Base-by-base conservation (phyloP, 768 basidiomycete genomes). In the Pulveroboletus sp. region DNA sequence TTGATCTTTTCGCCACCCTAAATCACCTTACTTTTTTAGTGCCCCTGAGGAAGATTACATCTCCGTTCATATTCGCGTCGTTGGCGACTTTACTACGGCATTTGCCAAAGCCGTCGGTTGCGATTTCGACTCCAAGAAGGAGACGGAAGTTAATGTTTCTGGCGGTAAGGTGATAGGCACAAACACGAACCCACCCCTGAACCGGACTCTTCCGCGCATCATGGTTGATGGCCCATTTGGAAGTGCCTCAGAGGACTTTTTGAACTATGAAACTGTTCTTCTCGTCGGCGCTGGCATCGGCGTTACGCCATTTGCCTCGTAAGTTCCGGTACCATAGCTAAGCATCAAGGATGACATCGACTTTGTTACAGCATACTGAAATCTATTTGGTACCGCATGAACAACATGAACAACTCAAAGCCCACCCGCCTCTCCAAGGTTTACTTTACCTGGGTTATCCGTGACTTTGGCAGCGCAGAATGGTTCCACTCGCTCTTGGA, bases 151-250 rank as follows among this genome's bases (percentile, higher is more conserved):
- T 4, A 61, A 65, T 16, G 68, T 67, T 9, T 57, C 64, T 23
- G 81, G 80, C 7, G 81, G 83, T 39, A 80, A 76, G 66, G 80
- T 87, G 36, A 69, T 91, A 19, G 79, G 79, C 16, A 80, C 80
- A 25, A 69, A 68, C 38, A 63, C 72, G 16, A 79, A 79, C 63
- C 79, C 81, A 2, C 78, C 85, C 1, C 52, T 91, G 47, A 86
- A 85, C 65, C 77, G 83, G 32, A 74, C 85, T 7, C 78, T 97
- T 4, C 94, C 94, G 10, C 84, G 94, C 50, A 76, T 97, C 61
- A 97, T 97, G 94, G 81, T 97, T 42, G 94, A 97, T 60, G 94
- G 94, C 14, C 94, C 94, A 5, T 97, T 97, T 63, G 94, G 94
- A 13, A 85, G 82, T 52, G 92, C 94, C 9, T 85, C 83, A 35